Base-by-base conservation (phyloP, 805 yeast species). In the Starmerella sp. region DNA sequence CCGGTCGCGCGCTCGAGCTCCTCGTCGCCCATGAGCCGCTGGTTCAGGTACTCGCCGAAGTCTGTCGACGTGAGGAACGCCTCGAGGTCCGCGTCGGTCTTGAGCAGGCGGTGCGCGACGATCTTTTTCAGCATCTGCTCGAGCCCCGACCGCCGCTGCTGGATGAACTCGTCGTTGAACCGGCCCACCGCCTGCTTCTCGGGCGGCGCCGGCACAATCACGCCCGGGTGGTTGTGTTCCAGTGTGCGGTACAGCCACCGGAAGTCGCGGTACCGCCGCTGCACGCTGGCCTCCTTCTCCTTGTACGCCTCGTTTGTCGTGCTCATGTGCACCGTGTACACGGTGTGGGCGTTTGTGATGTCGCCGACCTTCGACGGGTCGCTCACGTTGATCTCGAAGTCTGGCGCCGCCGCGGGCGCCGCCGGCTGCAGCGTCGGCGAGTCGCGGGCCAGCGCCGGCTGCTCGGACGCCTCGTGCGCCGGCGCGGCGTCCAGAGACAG, bases 141-240 rank as follows among this genome's bases (percentile, higher is more conserved):
- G 65, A 93, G 74, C 5, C 91, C 86, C 29, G 83, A 73, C 55
- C 97, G 75, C 68, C 97, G 78, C 60, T 81, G 81, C 68, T 93
- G 97, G 51, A 93, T 81, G 63, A 93, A 90, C 62, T 83, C 89
- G 61, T 87, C 87, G 63, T 88, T 88, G 69, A 93, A 89, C 58
- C 96, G 77, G 5, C 97, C 97, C 54, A 90, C 83, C 7, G 85
- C 84, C 59, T 95, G 96, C 68, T 93, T 95, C 57, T 86, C 95
- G 0, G 97, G 90, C 4, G 97, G 97, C 1, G 97, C 96, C 0
- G 98, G 97, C 29, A 93, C 82, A 38, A 93, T 82, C 56, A 77
- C 75, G 0, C 98, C 98, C 37, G 96, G 95, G 65, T 93, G 89
- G 62, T 84, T 86, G 63, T 80, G 78, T 64, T 85, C 86, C 30